phyloP scores from a whole-genome alignment of 2,329 filamentous ascomycete species.

The Cercospora sp. region DNA sequence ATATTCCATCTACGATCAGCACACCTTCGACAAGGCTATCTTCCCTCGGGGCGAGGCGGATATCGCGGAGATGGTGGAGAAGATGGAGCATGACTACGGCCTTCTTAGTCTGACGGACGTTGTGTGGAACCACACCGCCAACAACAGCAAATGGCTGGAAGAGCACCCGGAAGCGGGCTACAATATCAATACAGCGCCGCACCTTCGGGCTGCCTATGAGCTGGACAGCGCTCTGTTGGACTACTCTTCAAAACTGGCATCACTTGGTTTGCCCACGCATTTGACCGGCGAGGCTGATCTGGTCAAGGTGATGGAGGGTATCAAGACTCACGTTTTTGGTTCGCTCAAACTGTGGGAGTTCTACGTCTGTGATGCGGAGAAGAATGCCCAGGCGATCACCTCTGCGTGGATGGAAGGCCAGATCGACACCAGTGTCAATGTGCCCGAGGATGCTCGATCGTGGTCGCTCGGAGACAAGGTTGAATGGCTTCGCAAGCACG shows the following conservation, averaged over 20 bases:
- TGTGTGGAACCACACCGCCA: constrained; percentile 95
- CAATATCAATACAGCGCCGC: constrained; percentile 85
- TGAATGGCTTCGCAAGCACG: constrained; percentile 66
- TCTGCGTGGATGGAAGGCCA: constrained; percentile 69
- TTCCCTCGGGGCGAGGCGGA: constrained; percentile 87
- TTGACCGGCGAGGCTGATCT: constrained; percentile 72
- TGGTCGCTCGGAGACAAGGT: constrained; percentile 62
- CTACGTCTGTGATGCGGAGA: constrained; percentile 79
- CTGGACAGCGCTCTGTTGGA: constrained; percentile 73
- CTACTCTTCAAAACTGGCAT: constrained; percentile 62
- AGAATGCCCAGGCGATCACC: constrained; percentile 66
- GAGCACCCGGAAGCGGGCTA: constrained; percentile 95
- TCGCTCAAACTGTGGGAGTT: constrained; percentile 87
- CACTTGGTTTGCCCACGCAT: constrained; percentile 72
- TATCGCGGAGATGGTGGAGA: constrained; percentile 71
- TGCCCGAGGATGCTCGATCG: constrained; percentile 55
- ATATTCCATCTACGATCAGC: constrained; percentile 93
- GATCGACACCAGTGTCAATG: constrained; percentile 55
- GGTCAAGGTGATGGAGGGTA: constrained; percentile 74
- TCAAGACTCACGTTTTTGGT: constrained; percentile 77
- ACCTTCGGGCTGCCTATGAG: constrained; percentile 65
- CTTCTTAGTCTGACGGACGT: constrained; percentile 91
- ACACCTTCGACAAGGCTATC: constrained; percentile 75
- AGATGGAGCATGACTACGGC: constrained; percentile 80
- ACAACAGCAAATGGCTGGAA: constrained; percentile 92